A percentile compares a stretch with the other conserved stretches of the same genome.
Evolutionary conservation across 257 asterid genomes (phyloP).

Genomic region (Penstemon barbatus): DNA sequence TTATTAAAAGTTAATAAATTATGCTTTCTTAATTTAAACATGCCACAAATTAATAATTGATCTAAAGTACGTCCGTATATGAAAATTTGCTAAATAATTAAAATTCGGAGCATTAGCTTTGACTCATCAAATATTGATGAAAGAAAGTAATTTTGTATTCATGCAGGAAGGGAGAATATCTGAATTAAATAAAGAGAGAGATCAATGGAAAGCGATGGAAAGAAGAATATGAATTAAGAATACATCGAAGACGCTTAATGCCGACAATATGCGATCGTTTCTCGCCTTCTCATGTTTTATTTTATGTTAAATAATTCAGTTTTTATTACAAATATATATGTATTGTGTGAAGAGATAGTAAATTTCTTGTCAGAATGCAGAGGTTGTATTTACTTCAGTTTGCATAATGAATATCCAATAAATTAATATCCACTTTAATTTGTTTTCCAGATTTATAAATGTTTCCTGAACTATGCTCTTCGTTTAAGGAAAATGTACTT

Average conservation of each 20-base stretch:
- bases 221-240: not conserved
- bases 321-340: conserved; percentile 16
- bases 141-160: conserved; percentile 1
- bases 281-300: conserved; percentile 18
- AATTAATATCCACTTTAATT: conserved; percentile 1
- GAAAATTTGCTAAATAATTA: not conserved
- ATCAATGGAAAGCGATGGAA: conserved; percentile 33
- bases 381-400: conserved; percentile 13
- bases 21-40: no score
- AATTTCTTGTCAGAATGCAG: conserved; percentile 29
- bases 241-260: conserved; percentile 1
- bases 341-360: conserved; percentile 13
- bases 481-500: no score
- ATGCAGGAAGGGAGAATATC: conserved; percentile 33
- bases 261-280: conserved; percentile 6
- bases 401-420: conserved; percentile 11
- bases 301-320: not conserved
- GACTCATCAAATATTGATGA: not conserved
- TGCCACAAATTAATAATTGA: not conserved
- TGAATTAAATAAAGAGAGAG: conserved; percentile 1
- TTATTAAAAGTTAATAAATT: no score
- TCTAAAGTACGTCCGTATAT: not conserved
- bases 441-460: not conserved
- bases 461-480: no score
- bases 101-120: no score